Evolutionary conservation across 169 alveolate genomes (phyloP).

Genomic region (Plasmodium inui): DNA sequence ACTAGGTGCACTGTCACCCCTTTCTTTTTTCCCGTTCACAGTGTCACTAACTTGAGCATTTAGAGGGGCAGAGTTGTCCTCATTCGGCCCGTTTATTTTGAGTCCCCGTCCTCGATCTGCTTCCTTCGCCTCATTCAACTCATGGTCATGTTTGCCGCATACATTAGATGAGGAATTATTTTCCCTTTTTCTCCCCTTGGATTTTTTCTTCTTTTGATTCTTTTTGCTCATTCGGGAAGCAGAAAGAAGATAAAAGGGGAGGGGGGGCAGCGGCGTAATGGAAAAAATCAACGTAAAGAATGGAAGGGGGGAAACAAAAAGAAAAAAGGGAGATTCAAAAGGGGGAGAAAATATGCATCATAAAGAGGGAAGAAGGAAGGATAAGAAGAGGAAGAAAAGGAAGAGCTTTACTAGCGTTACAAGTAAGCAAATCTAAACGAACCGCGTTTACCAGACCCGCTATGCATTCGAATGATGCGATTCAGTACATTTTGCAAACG

Average conservation of each 20-base stretch:
- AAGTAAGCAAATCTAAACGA: neutral
- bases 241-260: neutral
- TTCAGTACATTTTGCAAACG: neutral
- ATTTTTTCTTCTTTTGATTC: conserved; percentile 15
- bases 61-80: neutral
- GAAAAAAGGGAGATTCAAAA: neutral
- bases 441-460: neutral
- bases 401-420: neutral
- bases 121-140: neutral
- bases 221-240: conserved; percentile 23
- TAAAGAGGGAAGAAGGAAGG: neutral
- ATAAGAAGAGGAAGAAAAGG: neutral
- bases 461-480: neutral
- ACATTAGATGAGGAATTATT: conserved; percentile 7
- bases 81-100: neutral
- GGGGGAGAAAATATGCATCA: neutral
- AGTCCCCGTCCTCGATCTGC: neutral
- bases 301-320: neutral
- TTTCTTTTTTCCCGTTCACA: neutral
- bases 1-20: neutral
- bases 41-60: neutral
- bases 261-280: neutral
- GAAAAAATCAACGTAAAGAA: neutral
- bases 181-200: conserved; percentile 14
- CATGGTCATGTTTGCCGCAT: conserved; percentile 1